phyloP scores from a whole-genome alignment of 257 asterid species.

The Parsonsia alboflavescens region DNA sequence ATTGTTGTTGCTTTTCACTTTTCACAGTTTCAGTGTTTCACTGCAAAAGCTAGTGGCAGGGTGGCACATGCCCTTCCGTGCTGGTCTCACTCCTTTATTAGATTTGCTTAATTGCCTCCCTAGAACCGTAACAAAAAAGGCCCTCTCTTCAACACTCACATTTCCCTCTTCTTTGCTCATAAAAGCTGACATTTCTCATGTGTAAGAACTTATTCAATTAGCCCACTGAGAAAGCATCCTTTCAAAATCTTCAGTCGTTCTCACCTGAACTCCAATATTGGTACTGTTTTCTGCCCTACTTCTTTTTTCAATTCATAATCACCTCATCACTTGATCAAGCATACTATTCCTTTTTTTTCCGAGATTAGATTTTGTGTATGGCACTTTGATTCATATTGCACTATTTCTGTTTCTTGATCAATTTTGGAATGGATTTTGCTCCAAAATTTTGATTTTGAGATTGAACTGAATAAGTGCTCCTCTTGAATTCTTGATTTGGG shows the following conservation, averaged over 20 bases:
- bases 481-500: conserved; percentile 28
- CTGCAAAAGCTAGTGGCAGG: neutral
- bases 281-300: neutral
- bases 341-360: neutral
- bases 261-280: neutral
- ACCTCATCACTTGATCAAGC: neutral
- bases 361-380: neutral
- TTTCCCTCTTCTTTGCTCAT: conserved; percentile 11
- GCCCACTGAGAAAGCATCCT: neutral
- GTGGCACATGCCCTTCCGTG: conserved; percentile 36
- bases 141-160: conserved; percentile 5
- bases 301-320: neutral
- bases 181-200: conserved; percentile 27
- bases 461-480: conserved; percentile 23
- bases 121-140: conserved; percentile 7
- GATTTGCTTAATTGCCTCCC: conserved; percentile 32
- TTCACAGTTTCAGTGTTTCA: neutral
- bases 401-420: conserved; percentile 16
- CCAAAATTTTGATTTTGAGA: conserved; percentile 17
- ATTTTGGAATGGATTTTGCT: conserved; percentile 21
- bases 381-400: neutral
- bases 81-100: conserved; percentile 20
- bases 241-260: neutral
- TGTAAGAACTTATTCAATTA: neutral
- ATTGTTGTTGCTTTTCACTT: neutral